Evolutionary conservation across 1,284 basidiomycete species (phyloP).

Genomic region (Sanghuangporus weigelae): DNA sequence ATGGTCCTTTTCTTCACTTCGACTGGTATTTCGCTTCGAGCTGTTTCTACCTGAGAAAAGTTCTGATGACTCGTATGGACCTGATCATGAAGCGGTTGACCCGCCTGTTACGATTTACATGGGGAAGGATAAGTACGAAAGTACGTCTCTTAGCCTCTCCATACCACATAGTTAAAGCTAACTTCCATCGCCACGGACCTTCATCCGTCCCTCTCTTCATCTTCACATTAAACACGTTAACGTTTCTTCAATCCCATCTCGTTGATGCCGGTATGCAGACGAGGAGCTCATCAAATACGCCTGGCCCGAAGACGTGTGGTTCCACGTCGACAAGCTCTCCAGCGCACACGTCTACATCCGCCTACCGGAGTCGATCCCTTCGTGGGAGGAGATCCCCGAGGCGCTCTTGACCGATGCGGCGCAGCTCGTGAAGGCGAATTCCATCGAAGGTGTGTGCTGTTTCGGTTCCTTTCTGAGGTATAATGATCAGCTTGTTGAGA

Average conservation of each 20-base stretch:
- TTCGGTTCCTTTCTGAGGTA: neutral
- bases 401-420: constrained; percentile 80
- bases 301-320: constrained; percentile 78
- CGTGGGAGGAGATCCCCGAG: constrained; percentile 85
- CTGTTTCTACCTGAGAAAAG: no score
- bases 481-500: neutral
- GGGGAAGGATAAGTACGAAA: constrained; percentile 96
- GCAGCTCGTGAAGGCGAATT: constrained; percentile 96
- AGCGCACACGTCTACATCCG: constrained; percentile 94
- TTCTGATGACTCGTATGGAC: neutral
- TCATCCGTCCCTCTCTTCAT: neutral
- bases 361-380: constrained; percentile 66
- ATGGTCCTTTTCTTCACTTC: constrained; percentile 76
- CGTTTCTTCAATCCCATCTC: neutral
- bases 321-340: constrained; percentile 87
- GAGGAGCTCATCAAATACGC: constrained; percentile 94
- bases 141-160: constrained; percentile 39
- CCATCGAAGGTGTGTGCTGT: constrained; percentile 78
- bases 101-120: constrained; percentile 80
- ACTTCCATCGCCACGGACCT: neutral
- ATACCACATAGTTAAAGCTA: neutral
- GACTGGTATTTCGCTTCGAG: constrained; percentile 33
- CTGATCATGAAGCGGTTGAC: constrained; percentile 3
- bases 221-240: neutral
- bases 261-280: constrained; percentile 44